Percentiles rank a stretch among this genome's conserved stretches.
Conservation (phyloP, 2,329 filamentous ascomycete genomes). For the Colletotrichum paranaense region DNA sequence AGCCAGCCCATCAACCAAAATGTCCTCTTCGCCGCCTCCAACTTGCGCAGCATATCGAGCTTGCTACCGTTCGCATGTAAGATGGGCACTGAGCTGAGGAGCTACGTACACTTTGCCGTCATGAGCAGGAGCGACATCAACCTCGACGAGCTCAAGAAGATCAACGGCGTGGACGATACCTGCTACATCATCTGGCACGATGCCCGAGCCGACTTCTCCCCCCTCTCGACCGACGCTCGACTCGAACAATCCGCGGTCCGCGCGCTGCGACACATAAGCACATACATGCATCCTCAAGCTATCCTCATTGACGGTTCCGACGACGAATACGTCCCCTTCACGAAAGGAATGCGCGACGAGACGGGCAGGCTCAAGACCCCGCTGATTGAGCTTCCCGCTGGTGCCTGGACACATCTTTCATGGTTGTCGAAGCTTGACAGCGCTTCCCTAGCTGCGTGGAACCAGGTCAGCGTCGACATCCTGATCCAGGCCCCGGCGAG, state of each 20-base stretch:
- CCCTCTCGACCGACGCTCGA: slow-evolving; percentile 75
- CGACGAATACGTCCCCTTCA: slow-evolving; percentile 77
- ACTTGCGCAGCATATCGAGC: slow-evolving; percentile 76
- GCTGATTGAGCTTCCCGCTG: slow-evolving; percentile 79
- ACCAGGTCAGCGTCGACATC: slow-evolving; percentile 82
- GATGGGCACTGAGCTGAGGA: slow-evolving; percentile 78
- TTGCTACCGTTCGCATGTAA: slow-evolving; percentile 87
- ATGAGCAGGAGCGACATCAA: slow-evolving; percentile 79
- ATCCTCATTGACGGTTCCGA: slow-evolving; percentile 76
- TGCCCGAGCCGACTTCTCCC: slow-evolving; percentile 80
- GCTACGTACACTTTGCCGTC: slow-evolving; percentile 84
- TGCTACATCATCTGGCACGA: slow-evolving; percentile 78
- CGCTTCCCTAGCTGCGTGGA: slow-evolving; percentile 79
- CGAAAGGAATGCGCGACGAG: slow-evolving; percentile 67
- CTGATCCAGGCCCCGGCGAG: slow-evolving; percentile 79
- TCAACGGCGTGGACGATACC: slow-evolving; percentile 81
- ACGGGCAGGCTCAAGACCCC: slow-evolving; percentile 64
- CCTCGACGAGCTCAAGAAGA: slow-evolving; percentile 74
- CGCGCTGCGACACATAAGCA: slow-evolving; percentile 78
- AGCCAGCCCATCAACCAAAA: slow-evolving; percentile 69
- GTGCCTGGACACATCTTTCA: slow-evolving; percentile 70
- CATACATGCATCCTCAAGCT: slow-evolving; percentile 81
- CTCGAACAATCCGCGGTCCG: slow-evolving; percentile 73
- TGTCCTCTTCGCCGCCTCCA: slow-evolving; percentile 83
- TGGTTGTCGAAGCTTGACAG: slow-evolving; percentile 87